phyloP scores from a whole-genome alignment of 257 asterid species.

The Salvia splendens region DNA sequence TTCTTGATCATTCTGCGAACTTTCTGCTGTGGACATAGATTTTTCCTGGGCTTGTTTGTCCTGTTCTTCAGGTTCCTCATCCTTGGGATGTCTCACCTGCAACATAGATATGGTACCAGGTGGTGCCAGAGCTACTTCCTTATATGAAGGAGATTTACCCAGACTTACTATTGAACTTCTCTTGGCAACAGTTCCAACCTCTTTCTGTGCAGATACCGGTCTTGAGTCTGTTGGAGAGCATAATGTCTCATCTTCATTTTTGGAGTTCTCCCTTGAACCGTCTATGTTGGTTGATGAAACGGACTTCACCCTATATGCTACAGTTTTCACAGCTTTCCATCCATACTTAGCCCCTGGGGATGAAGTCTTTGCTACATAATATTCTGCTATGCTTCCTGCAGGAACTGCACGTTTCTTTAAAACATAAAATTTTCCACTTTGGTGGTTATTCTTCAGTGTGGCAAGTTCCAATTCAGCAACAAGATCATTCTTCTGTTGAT shows the following conservation, averaged over 20 bases:
- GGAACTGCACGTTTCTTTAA: slow-evolving; percentile 62
- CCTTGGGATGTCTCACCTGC: slow-evolving; percentile 55
- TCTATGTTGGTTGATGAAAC: slow-evolving; percentile 53
- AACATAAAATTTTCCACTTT: slow-evolving; percentile 60
- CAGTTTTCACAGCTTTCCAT: slow-evolving; percentile 67
- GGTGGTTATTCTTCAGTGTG: slow-evolving; percentile 61
- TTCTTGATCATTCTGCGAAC: slow-evolving; percentile 40
- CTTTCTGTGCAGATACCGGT: slow-evolving; percentile 49
- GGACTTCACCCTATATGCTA: slow-evolving; percentile 87
- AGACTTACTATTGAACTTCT: slow-evolving; percentile 75
- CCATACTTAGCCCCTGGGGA: slow-evolving; percentile 67
- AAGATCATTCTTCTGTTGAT: slow-evolving; percentile 70
- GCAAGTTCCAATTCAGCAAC: slow-evolving; percentile 64
- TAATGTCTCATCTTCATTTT: slow-evolving; percentile 48
- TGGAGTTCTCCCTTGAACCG: slow-evolving; percentile 43
- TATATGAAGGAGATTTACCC: slow-evolving; percentile 93
- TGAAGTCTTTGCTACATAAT: slow-evolving; percentile 76
- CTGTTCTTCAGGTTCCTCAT: slow-evolving; percentile 50
- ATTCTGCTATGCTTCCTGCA: slow-evolving; percentile 75
- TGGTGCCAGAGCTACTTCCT: slow-evolving; percentile 97
- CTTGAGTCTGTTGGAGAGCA: slow-evolving; percentile 50
- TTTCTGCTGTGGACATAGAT: slow-evolving; percentile 28
- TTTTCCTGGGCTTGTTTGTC: slow-evolving; percentile 27
- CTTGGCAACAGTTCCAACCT: slow-evolving; percentile 51
- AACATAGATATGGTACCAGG: slow-evolving; percentile 85